Conservation (phyloP, 371 early-diverging fungal genomes). For the Choanephora cucurbitarum region DNA sequence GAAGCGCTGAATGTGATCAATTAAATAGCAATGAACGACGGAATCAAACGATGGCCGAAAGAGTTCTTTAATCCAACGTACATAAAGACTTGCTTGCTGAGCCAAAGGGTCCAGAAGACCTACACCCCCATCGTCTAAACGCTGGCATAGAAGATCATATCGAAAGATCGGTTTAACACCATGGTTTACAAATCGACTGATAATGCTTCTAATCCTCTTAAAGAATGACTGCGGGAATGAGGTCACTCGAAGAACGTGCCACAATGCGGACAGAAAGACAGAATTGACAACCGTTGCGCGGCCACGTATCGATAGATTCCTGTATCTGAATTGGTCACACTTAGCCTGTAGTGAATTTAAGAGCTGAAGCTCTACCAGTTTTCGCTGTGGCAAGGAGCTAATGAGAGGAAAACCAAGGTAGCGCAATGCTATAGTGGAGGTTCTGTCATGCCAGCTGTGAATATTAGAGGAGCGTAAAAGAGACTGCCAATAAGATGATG, state of each 20-base stretch:
- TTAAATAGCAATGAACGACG: neutral
- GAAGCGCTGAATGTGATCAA: neutral
- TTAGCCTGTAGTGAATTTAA: no score
- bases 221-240: neutral
- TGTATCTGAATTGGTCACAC: neutral
- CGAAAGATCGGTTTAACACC: neutral
- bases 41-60: neutral
- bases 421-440: neutral
- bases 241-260: slow-evolving; percentile 21
- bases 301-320: slow-evolving; percentile 18
- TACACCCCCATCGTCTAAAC: neutral
- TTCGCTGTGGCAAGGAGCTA: neutral
- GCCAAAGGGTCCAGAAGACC: slow-evolving; percentile 13
- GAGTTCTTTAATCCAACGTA: slow-evolving; percentile 13
- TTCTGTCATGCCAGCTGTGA: slow-evolving; percentile 4
- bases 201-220: neutral
- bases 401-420: slow-evolving; percentile 10
- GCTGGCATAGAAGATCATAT: neutral
- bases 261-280: slow-evolving; percentile 16
- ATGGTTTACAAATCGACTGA: neutral
- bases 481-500: neutral
- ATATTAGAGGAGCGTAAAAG: neutral
- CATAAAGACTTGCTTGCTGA: slow-evolving; percentile 11
- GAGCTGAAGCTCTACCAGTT: no score
- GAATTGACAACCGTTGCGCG: slow-evolving; percentile 16